phyloP scores from a whole-genome alignment of 495 filamentous ascomycete species.

The Penicillium canariense region DNA sequence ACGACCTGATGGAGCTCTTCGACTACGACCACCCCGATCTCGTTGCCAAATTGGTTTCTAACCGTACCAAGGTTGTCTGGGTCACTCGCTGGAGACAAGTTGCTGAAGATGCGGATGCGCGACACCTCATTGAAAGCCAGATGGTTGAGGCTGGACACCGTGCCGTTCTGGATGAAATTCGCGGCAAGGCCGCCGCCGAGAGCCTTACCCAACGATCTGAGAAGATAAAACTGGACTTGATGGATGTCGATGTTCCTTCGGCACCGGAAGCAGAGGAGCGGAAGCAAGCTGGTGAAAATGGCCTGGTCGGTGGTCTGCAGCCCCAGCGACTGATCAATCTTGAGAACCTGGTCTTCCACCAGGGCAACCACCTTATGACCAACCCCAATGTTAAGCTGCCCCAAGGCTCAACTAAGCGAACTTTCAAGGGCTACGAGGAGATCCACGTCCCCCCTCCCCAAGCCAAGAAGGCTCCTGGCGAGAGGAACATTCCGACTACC shows the following conservation, averaged over 20 bases:
- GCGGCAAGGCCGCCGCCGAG: conserved; percentile 58
- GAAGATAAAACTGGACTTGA: conserved; percentile 79
- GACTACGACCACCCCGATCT: conserved; percentile 95
- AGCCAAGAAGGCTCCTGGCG: conserved; percentile 72
- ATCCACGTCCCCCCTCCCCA: conserved; percentile 94
- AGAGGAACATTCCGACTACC: conserved; percentile 74
- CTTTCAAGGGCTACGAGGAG: conserved; percentile 97
- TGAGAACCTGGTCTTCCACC: conserved; percentile 94
- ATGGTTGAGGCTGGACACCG: conserved; percentile 87
- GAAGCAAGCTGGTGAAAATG: conserved; percentile 54
- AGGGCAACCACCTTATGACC: conserved; percentile 98
- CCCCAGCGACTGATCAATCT: conserved; percentile 86
- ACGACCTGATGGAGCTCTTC: conserved; percentile 96
- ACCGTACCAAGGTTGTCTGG: conserved; percentile 91
- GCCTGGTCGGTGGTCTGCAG: conserved; percentile 79
- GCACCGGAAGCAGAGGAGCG: conserved; percentile 50
- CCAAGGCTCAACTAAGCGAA: conserved; percentile 88
- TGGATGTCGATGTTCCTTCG: conserved; percentile 84
- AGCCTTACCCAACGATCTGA: conserved; percentile 52
- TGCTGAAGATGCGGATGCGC: conserved; percentile 74
- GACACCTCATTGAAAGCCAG: conserved; percentile 76
- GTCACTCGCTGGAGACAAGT: conserved; percentile 84
- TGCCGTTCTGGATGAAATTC: conserved; percentile 81
- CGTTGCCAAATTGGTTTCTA: conserved; percentile 87
- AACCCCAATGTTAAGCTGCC: conserved; percentile 95